A percentile compares a stretch with the other conserved stretches of the same genome.
phyloP scores from a whole-genome alignment of 495 filamentous ascomycete genomes.

The Aspergillus bridgeri region DNA sequence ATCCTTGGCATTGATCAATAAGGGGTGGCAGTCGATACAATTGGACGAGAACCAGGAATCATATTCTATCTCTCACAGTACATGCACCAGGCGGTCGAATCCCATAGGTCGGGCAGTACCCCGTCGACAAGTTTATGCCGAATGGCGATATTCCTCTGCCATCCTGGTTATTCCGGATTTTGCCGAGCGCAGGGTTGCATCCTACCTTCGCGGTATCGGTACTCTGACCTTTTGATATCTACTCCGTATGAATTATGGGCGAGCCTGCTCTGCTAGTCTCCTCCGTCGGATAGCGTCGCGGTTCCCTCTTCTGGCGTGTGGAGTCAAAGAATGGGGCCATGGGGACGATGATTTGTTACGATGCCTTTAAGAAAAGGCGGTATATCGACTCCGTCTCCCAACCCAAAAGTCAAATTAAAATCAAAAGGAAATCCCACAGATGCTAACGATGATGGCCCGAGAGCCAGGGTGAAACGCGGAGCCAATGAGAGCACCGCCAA shows the following conservation, averaged over 20 bases:
- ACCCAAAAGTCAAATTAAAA: conserved; percentile 16
- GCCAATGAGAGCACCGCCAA: conserved; percentile 3
- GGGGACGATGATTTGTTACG: conserved; percentile 14
- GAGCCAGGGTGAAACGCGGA: not conserved
- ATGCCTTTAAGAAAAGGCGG: conserved; percentile 11
- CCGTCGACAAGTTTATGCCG: not conserved
- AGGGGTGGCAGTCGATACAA: not conserved
- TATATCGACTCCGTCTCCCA: conserved; percentile 5
- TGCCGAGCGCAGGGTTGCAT: not conserved
- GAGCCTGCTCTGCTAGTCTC: too few relatives aligned
- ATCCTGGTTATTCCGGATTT: too few relatives aligned
- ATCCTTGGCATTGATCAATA: conserved; percentile 3
- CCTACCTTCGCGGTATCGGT: too few relatives aligned
- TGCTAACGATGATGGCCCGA: too few relatives aligned
- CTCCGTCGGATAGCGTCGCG: conserved; percentile 2
- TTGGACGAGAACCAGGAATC: not conserved
- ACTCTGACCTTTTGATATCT: too few relatives aligned
- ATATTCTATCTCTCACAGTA: not conserved
- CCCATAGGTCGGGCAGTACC: not conserved
- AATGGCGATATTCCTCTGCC: too few relatives aligned
- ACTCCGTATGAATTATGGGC: too few relatives aligned
- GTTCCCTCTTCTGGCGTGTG: conserved; percentile 6
- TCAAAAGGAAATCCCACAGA: too few relatives aligned
- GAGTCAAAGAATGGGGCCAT: conserved; percentile 9
- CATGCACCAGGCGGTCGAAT: too few relatives aligned